phyloP scores from a whole-genome alignment of 2,329 filamentous ascomycete genomes.

The Trichoderma atroviride region DNA sequence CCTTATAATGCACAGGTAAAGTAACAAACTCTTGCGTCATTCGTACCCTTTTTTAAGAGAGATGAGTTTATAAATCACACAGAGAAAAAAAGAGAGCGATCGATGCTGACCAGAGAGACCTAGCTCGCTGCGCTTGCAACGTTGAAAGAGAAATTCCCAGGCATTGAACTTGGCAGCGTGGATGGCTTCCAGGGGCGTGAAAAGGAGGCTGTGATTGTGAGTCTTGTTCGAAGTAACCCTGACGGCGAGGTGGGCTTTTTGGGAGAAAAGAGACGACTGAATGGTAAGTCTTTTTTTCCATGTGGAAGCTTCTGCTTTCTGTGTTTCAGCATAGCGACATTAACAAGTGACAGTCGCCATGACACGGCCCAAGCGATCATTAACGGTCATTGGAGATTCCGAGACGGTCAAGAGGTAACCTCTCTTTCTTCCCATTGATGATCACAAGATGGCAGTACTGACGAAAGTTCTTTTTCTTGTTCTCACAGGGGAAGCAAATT shows the following conservation, averaged over 20 bases:
- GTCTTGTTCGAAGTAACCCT: slow-evolving; percentile 87
- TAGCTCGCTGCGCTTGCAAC: slow-evolving; percentile 77
- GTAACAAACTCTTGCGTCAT: not conserved
- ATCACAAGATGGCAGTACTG: not conserved
- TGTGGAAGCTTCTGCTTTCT: not conserved
- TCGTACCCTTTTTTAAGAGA: not conserved
- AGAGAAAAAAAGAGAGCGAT: not conserved
- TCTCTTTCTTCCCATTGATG: not conserved
- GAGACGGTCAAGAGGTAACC: slow-evolving; percentile 86
- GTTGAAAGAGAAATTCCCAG: slow-evolving; percentile 79
- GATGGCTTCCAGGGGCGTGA: slow-evolving; percentile 97
- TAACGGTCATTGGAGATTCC: slow-evolving; percentile 90
- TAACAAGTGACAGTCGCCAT: slow-evolving; percentile 79
- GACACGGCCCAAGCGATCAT: slow-evolving; percentile 88
- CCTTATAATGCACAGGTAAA: slow-evolving; percentile 90
- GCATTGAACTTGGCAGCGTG: slow-evolving; percentile 91
- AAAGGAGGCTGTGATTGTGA: slow-evolving; percentile 93
- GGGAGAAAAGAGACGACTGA: slow-evolving; percentile 86
- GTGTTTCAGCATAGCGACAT: not conserved
- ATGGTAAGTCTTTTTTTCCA: slow-evolving; percentile 63
- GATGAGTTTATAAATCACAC: not conserved
- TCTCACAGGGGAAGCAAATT: slow-evolving; percentile 74
- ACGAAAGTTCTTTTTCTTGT: not conserved
- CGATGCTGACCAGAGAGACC: slow-evolving; percentile 24
- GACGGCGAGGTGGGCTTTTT: slow-evolving; percentile 90